Percentiles rank a stretch among this genome's conserved stretches.
Conservation (phyloP, 306 rosid species). For the Chamaecrista fasciculata region DNA sequence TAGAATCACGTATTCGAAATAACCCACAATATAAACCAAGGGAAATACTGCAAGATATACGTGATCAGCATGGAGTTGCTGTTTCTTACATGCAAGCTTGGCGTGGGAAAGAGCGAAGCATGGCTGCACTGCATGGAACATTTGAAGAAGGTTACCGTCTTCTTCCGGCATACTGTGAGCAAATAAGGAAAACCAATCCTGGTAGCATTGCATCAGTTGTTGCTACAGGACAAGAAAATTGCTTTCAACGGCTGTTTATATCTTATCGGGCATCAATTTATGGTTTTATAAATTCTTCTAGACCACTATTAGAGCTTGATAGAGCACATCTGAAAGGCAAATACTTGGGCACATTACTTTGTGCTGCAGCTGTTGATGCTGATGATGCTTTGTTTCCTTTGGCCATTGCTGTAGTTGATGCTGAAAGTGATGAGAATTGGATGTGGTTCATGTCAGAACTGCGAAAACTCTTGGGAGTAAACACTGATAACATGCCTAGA, state of each 20-base stretch:
- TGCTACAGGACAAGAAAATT: constrained; percentile 85
- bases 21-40: constrained; percentile 94
- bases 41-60: constrained; percentile 90
- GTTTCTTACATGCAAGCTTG: constrained; percentile 99
- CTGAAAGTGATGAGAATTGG: constrained; percentile 93
- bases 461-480: constrained; percentile 92
- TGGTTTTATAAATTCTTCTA: constrained; percentile 92
- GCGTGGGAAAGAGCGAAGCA: constrained; percentile 99
- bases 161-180: constrained; percentile 94
- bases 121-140: constrained; percentile 99
- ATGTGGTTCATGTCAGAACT: constrained; percentile 99
- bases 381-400: constrained; percentile 85
- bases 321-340: constrained; percentile 90
- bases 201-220: constrained; percentile 95
- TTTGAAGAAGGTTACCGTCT: constrained; percentile 89
- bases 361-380: constrained; percentile 94
- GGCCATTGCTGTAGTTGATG: constrained; percentile 87
- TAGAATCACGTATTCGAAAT: constrained; percentile 85
- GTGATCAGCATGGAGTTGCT: constrained; percentile 96
- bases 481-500: constrained; percentile 96
- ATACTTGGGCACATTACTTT: constrained; percentile 76
- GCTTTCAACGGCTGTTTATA: constrained; percentile 82
- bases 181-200: constrained; percentile 80
- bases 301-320: constrained; percentile 95
- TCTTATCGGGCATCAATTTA: constrained; percentile 85